These are phyloP conservation scores for Monascus purpureus DNA, from an alignment of 495 filamentous ascomycete genomes.

Conservation along the genomic window DNA sequence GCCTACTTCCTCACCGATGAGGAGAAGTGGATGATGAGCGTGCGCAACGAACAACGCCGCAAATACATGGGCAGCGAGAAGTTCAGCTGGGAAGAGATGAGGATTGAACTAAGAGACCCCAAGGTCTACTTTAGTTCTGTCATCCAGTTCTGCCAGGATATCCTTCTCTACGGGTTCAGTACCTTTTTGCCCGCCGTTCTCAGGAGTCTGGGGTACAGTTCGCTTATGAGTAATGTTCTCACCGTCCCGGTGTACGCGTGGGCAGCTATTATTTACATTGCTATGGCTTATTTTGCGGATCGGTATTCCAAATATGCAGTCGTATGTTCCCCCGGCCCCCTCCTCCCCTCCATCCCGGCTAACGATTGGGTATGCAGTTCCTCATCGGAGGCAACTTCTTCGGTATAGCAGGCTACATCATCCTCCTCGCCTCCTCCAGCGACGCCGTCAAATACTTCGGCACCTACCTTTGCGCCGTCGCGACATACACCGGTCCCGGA, in stretches of 20 bases:
- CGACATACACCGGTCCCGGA: conserved; percentile 34
- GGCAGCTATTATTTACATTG: conserved; percentile 27
- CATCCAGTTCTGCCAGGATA: conserved; percentile 40
- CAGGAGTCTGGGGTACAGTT: conserved; percentile 34
- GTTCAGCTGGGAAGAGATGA: conserved; percentile 39
- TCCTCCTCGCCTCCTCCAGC: conserved; percentile 28
- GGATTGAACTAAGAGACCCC: conserved; percentile 23
- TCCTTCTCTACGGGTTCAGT: conserved; percentile 44
- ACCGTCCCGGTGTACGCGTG: conserved; percentile 33
- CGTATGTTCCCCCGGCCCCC: conserved; percentile 5
- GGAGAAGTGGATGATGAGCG: conserved; percentile 37
- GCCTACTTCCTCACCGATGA: conserved; percentile 38
- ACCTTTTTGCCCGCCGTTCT: conserved; percentile 47
- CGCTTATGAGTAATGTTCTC: conserved; percentile 31
- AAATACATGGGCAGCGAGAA: conserved; percentile 34
- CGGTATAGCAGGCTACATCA: conserved; percentile 36
- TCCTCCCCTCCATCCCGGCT: neutral
- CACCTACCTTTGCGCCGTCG: conserved; percentile 38
- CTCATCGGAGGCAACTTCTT: conserved; percentile 30
- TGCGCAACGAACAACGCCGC: conserved; percentile 25
- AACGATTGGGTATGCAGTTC: conserved; percentile 12
- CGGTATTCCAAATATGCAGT: conserved; percentile 22
- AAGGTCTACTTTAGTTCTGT: conserved; percentile 28
- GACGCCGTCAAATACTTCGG: conserved; percentile 39
- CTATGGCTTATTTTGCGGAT: conserved; percentile 27